Conservation (phyloP, 306 rosid species). For the Vachellia collinsii region DNA sequence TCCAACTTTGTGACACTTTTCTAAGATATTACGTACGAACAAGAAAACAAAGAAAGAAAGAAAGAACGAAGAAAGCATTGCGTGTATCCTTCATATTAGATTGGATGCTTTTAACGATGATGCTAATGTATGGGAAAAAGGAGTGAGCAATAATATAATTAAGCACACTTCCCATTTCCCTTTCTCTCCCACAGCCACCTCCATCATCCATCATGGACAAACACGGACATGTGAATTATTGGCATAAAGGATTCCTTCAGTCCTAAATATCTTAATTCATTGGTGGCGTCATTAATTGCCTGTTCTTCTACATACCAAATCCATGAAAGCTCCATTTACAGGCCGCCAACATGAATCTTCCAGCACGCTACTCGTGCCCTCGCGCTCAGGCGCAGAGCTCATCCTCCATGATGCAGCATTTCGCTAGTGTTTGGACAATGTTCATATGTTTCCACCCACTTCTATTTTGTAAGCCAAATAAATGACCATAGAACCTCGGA, state of each 20-base stretch:
- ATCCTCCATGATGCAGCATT: too few species aligned
- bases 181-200: not conserved
- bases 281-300: not conserved
- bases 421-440: not conserved
- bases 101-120: not conserved
- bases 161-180: not conserved
- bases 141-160: not conserved
- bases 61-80: not conserved
- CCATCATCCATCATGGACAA: not conserved
- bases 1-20: not conserved
- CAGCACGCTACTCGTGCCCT: too few species aligned
- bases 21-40: too few species aligned
- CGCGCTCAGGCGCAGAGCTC: too few species aligned
- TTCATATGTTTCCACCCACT: not conserved
- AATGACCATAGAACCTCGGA: not conserved
- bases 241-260: not conserved
- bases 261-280: not conserved
- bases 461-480: not conserved
- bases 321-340: not conserved
- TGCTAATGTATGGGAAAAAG: not conserved
- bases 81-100: not conserved
- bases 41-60: not conserved
- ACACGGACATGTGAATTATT: not conserved
- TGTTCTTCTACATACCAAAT: not conserved
- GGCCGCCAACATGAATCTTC: not conserved